Evolutionary conservation across 1,284 basidiomycete species (phyloP).

Genomic region (Naganishia cerealis): DNA sequence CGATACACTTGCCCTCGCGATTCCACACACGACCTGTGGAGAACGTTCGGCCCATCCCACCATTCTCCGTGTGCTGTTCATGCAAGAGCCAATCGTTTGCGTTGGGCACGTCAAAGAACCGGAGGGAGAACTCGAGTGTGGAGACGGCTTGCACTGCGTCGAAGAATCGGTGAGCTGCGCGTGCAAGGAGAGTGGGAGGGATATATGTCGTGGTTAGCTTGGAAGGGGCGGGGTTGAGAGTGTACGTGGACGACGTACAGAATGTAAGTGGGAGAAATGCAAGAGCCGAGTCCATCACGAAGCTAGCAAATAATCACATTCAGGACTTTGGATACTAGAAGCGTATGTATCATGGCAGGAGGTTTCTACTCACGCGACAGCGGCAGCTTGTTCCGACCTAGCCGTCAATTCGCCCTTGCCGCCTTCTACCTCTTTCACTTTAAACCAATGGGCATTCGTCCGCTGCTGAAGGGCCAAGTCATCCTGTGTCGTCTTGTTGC

Average conservation of each 20-base stretch:
- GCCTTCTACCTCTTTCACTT: conserved; percentile 7
- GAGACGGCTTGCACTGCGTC: conserved; percentile 16
- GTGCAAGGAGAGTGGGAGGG: background rate
- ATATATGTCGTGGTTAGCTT: background rate
- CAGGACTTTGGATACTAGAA: background rate
- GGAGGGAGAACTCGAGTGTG: conserved; percentile 22
- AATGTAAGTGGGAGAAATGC: conserved; percentile 25
- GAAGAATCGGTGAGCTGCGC: conserved; percentile 21
- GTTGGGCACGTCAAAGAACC: conserved; percentile 24
- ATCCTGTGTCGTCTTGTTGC: conserved; percentile 9
- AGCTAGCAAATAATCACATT: background rate
- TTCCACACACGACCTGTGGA: conserved; percentile 16
- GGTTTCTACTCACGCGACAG: conserved; percentile 8
- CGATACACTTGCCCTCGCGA: conserved; percentile 18
- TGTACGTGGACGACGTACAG: background rate
- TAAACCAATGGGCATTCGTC: conserved; percentile 22
- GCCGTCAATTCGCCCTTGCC: conserved; percentile 4
- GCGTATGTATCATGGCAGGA: background rate
- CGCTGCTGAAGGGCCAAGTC: conserved; percentile 7
- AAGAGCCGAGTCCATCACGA: conserved; percentile 22
- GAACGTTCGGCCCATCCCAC: conserved; percentile 10
- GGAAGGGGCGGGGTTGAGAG: no score
- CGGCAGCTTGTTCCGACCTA: conserved; percentile 18
- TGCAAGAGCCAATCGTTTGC: conserved; percentile 25
- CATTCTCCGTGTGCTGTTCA: conserved; percentile 28